phyloP scores from a whole-genome alignment of 2,329 filamentous ascomycete genomes.

The Talaromyces albobiverticillius region DNA sequence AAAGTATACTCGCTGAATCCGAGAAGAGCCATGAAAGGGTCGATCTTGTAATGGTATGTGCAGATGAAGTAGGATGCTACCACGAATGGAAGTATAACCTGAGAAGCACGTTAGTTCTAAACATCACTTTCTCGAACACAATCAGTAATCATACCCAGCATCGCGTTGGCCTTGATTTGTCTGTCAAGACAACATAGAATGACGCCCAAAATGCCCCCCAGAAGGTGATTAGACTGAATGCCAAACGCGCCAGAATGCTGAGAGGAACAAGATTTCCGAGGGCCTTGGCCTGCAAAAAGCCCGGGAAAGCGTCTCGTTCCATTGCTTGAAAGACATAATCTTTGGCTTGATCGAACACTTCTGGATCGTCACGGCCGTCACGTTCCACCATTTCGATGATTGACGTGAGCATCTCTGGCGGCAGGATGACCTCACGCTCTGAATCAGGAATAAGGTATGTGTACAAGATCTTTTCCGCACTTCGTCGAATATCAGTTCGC shows the following conservation, averaged over 20 bases:
- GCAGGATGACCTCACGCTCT: slow-evolving; percentile 92
- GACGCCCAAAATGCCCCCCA: slow-evolving; percentile 93
- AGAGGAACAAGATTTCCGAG: slow-evolving; percentile 92
- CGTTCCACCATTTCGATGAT: slow-evolving; percentile 88
- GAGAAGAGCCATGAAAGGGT: slow-evolving; percentile 83
- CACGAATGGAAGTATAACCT: slow-evolving; percentile 86
- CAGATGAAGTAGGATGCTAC: slow-evolving; percentile 83
- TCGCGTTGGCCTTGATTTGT: slow-evolving; percentile 69
- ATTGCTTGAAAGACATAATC: slow-evolving; percentile 99
- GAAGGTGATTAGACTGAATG: slow-evolving; percentile 79
- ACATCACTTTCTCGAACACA: slow-evolving; percentile 4
- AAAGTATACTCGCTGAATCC: slow-evolving; percentile 96
- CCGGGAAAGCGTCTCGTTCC: slow-evolving; percentile 98
- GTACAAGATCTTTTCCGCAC: slow-evolving; percentile 98
- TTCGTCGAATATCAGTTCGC: slow-evolving; percentile 86
- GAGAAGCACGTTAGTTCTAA: slow-evolving; percentile 18
- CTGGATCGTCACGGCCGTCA: slow-evolving; percentile 87
- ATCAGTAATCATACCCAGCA: slow-evolving; percentile 68
- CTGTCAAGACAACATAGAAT: slow-evolving; percentile 88
- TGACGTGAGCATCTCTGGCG: slow-evolving; percentile 78
- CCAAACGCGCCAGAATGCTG: slow-evolving; percentile 80
- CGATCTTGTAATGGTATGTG: slow-evolving; percentile 93
- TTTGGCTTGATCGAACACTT: slow-evolving; percentile 95
- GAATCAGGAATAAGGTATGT: slow-evolving; percentile 93
- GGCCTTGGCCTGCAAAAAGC: slow-evolving; percentile 91